Conservation (phyloP, 176 grass and related monocot species). For the Ananas comosus region DNA sequence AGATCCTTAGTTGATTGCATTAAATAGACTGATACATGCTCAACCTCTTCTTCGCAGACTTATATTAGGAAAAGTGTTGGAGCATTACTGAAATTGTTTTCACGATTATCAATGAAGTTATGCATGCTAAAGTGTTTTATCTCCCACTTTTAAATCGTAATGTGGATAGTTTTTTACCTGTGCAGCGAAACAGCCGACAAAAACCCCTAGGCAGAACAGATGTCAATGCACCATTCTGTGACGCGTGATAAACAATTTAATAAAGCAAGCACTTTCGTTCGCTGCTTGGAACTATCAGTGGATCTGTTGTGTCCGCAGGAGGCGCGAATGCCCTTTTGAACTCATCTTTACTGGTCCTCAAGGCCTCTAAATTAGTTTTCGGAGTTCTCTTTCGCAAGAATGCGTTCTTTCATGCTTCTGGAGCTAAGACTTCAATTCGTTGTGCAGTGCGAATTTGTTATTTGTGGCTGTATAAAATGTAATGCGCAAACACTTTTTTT, state of each 20-base stretch:
- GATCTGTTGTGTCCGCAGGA: not conserved
- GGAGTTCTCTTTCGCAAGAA: not conserved
- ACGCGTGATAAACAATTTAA: conserved; percentile 30
- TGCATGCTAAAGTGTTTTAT: not conserved
- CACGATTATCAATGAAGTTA: no score
- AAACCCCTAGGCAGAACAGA: conserved; percentile 48
- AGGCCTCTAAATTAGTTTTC: not conserved
- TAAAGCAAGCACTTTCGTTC: not conserved
- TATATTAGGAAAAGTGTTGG: no score
- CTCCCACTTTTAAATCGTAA: conserved; percentile 6
- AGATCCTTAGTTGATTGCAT: no score
- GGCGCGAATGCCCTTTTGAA: not conserved
- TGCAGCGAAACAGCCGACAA: conserved; percentile 57
- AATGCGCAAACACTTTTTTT: conserved; percentile 13
- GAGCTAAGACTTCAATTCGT: conserved; percentile 14
- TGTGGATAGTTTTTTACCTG: conserved; percentile 9
- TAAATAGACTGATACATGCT: no score
- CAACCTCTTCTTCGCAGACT: no score
- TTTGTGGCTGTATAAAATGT: conserved; percentile 54
- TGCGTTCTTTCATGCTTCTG: conserved; percentile 20
- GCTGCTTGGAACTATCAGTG: not conserved
- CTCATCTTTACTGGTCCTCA: not conserved
- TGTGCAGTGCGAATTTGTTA: conserved; percentile 27
- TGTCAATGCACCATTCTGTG: conserved; percentile 71
- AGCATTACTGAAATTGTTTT: no score